Evolutionary conservation across 2,329 filamentous ascomycete species (phyloP).

Genomic region (Coniochaeta hoffmannii): DNA sequence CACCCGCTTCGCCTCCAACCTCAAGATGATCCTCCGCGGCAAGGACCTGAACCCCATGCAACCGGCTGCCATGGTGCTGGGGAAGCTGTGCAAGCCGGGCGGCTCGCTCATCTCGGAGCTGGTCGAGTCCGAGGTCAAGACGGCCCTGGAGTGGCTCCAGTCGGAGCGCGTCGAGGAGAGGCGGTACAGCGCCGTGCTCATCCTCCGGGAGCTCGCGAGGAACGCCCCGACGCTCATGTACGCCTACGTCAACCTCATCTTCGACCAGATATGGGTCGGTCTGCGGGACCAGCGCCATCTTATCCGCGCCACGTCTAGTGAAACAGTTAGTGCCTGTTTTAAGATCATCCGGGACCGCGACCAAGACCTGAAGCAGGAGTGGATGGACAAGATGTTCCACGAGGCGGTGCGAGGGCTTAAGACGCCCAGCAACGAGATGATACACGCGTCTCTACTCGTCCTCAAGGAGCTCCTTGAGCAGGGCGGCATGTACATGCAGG

Average conservation of each 20-base stretch:
- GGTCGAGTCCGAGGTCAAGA: slow-evolving; percentile 94
- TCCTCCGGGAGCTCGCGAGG: slow-evolving; percentile 81
- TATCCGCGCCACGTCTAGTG: slow-evolving; percentile 84
- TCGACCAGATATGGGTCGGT: slow-evolving; percentile 94
- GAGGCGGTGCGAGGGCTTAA: slow-evolving; percentile 76
- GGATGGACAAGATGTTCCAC: slow-evolving; percentile 86
- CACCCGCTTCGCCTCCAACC: slow-evolving; percentile 84
- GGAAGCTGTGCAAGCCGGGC: slow-evolving; percentile 84
- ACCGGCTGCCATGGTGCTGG: slow-evolving; percentile 79
- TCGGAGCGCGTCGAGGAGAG: slow-evolving; percentile 90
- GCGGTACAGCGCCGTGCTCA: slow-evolving; percentile 85
- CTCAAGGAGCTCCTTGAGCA: slow-evolving; percentile 89
- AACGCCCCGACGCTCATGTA: slow-evolving; percentile 96
- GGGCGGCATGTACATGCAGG: slow-evolving; percentile 99
- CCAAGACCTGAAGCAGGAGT: slow-evolving; percentile 74
- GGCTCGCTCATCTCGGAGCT: slow-evolving; percentile 91
- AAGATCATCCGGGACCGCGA: slow-evolving; percentile 93
- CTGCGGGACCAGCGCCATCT: slow-evolving; percentile 83
- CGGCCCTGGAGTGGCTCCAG: slow-evolving; percentile 92
- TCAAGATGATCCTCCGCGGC: slow-evolving; percentile 80
- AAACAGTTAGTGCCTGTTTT: slow-evolving; percentile 91
- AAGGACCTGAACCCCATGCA: slow-evolving; percentile 90
- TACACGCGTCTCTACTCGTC: slow-evolving; percentile 90
- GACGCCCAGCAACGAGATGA: slow-evolving; percentile 73
- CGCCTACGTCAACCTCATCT: slow-evolving; percentile 87